phyloP scores from a whole-genome alignment of 345 rosid genomes.

The Nephelium lappaceum region DNA sequence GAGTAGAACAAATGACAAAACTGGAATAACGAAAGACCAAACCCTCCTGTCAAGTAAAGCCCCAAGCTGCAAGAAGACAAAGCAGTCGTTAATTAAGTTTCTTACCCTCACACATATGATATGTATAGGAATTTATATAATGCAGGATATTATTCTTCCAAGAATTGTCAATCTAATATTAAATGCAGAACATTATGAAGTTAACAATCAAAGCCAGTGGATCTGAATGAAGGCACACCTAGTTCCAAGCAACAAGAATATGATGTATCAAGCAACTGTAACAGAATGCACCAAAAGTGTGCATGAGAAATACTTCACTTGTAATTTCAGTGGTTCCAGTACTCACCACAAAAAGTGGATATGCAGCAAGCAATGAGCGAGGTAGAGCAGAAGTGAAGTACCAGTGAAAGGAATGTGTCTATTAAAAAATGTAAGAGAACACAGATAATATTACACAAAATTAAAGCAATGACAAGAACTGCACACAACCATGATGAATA shows the following conservation, averaged over 20 bases:
- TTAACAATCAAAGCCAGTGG: neutral
- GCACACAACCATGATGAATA: neutral
- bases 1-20: conserved; percentile 67
- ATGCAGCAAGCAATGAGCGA: conserved; percentile 77
- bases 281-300: neutral
- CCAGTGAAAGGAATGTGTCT: conserved; percentile 92
- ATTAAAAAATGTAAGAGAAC: conserved; percentile 43
- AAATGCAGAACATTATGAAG: neutral
- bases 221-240: conserved; percentile 1
- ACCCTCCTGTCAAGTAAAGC: conserved; percentile 77
- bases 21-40: conserved; percentile 59
- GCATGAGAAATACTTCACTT: neutral
- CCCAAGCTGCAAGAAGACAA: conserved; percentile 68
- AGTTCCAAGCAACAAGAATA: conserved; percentile 9
- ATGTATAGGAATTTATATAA: neutral
- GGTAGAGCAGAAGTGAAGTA: conserved; percentile 98
- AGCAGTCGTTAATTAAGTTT: neutral
- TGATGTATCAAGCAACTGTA: neutral
- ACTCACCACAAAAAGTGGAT: conserved; percentile 90
- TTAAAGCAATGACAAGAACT: neutral
- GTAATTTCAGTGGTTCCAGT: conserved; percentile 15
- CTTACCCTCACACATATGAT: neutral
- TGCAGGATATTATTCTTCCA: neutral
- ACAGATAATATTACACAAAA: neutral
- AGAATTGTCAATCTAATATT: neutral